phyloP scores from a whole-genome alignment of 1,139 yeast species.

The Scheffersomyces parashehatae region DNA sequence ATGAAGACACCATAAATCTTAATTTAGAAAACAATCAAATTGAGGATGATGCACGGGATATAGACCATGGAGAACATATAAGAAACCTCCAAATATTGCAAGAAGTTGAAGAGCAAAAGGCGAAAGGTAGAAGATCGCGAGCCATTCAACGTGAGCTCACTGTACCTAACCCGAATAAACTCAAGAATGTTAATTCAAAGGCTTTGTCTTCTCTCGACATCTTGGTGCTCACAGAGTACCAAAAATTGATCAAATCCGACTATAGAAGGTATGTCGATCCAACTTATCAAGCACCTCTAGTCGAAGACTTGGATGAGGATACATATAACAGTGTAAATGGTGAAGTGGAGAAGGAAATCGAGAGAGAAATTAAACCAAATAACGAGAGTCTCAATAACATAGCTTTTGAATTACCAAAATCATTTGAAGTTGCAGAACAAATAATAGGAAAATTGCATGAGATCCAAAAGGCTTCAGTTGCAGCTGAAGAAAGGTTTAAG shows the following conservation, averaged over 20 bases:
- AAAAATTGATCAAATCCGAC: conserved; percentile 49
- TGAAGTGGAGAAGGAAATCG: conserved; percentile 29
- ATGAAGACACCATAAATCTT: conserved; percentile 21
- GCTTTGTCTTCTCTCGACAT: conserved; percentile 8
- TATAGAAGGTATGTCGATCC: conserved; percentile 33
- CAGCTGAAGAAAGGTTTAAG: conserved; percentile 6
- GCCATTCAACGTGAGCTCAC: conserved; percentile 52
- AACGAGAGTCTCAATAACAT: background rate
- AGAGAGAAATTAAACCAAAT: conserved; percentile 1
- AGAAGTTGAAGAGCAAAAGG: conserved; percentile 29
- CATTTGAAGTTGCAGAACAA: conserved; percentile 14
- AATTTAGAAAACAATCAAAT: conserved; percentile 3
- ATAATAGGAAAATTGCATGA: conserved; percentile 16
- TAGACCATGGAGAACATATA: conserved; percentile 24
- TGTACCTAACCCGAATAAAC: conserved; percentile 40
- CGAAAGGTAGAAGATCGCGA: conserved; percentile 44
- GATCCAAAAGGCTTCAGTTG: conserved; percentile 10
- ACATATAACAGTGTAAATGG: conserved; percentile 22
- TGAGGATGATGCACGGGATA: background rate
- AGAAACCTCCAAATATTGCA: conserved; percentile 26
- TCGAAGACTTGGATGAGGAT: conserved; percentile 46
- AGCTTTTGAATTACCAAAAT: conserved; percentile 3
- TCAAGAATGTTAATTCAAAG: conserved; percentile 12
- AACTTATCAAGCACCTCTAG: conserved; percentile 17
- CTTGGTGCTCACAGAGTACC: conserved; percentile 38